Evolutionary conservation across 2,329 filamentous ascomycete genomes (phyloP).

Genomic region (Fusarium albosuccineum): DNA sequence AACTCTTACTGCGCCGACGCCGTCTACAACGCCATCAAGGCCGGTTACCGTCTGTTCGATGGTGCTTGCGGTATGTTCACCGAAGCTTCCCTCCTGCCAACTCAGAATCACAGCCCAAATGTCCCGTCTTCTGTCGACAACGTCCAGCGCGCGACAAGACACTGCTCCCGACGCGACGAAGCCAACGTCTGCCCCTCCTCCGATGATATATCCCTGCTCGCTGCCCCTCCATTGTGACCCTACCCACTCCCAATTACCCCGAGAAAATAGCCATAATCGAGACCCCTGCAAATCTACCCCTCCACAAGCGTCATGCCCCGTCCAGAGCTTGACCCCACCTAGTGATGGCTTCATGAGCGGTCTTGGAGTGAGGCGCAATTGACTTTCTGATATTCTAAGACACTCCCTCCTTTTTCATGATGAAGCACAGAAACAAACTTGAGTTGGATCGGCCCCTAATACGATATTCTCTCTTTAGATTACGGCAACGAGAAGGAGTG

Average conservation of each 20-base stretch:
- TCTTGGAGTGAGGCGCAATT: background rate
- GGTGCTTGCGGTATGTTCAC: constrained; percentile 68
- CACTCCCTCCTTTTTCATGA: constrained; percentile 11
- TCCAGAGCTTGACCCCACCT: constrained; percentile 23
- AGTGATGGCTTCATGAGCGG: constrained; percentile 32
- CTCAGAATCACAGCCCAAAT: constrained; percentile 13
- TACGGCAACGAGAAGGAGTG: constrained; percentile 87
- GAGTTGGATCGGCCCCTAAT: constrained; percentile 14
- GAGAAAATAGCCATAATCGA: constrained; percentile 41
- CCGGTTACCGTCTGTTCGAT: constrained; percentile 71
- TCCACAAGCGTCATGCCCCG: constrained; percentile 32
- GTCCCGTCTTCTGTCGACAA: constrained; percentile 9
- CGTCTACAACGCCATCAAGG: constrained; percentile 81
- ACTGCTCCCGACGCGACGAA: constrained; percentile 9
- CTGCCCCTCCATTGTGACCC: constrained; percentile 24
- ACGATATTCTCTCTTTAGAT: constrained; percentile 62
- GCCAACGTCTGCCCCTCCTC: constrained; percentile 30
- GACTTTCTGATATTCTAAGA: background rate
- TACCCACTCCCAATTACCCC: constrained; percentile 39
- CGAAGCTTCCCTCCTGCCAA: constrained; percentile 1
- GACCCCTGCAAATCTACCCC: constrained; percentile 43
- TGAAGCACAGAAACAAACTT: background rate
- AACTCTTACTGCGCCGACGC: constrained; percentile 79
- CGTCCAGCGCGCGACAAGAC: constrained; percentile 3
- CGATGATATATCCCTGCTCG: constrained; percentile 14